Percentiles rank a stretch among this genome's conserved stretches.
Evolutionary conservation across 306 rosid species (phyloP).

Genomic region (Trifolium subterraneum): DNA sequence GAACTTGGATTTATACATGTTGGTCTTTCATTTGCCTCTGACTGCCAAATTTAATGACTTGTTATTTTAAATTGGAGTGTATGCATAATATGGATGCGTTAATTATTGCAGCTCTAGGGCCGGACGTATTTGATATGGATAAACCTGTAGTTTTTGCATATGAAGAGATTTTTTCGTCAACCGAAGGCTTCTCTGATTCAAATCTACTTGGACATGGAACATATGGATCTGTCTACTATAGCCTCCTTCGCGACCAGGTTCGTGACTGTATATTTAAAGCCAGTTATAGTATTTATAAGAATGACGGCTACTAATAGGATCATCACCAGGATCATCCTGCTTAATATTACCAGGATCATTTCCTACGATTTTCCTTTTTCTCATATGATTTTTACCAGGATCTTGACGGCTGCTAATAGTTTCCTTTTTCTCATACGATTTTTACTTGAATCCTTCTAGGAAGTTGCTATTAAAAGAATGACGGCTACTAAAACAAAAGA

Average conservation of each 20-base stretch:
- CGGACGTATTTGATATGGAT: constrained; percentile 72
- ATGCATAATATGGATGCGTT: constrained; percentile 26
- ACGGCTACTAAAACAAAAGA: constrained; percentile 92
- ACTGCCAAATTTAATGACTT: too few relatives aligned
- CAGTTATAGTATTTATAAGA: background rate
- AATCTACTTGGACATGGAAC: constrained; percentile 93
- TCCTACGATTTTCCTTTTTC: too few relatives aligned
- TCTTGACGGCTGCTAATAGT: too few relatives aligned
- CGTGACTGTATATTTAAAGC: constrained; percentile 36
- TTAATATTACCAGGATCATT: too few relatives aligned
- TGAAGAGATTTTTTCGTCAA: constrained; percentile 75
- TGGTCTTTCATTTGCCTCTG: too few relatives aligned
- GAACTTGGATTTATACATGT: too few relatives aligned
- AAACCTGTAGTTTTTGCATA: constrained; percentile 80
- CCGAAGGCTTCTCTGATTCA: constrained; percentile 90
- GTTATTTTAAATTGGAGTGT: too few relatives aligned
- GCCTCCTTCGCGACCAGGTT: constrained; percentile 88
- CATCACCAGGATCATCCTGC: too few relatives aligned
- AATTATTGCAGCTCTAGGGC: constrained; percentile 67
- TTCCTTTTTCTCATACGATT: constrained; percentile 23
- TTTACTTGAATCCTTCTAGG: constrained; percentile 59
- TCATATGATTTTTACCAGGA: too few relatives aligned
- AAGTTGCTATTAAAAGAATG: constrained; percentile 98
- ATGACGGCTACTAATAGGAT: too few relatives aligned
- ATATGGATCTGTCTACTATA: constrained; percentile 90